Evolutionary conservation across 441 rosid species (phyloP).

Genomic region (Sinapis alba): DNA sequence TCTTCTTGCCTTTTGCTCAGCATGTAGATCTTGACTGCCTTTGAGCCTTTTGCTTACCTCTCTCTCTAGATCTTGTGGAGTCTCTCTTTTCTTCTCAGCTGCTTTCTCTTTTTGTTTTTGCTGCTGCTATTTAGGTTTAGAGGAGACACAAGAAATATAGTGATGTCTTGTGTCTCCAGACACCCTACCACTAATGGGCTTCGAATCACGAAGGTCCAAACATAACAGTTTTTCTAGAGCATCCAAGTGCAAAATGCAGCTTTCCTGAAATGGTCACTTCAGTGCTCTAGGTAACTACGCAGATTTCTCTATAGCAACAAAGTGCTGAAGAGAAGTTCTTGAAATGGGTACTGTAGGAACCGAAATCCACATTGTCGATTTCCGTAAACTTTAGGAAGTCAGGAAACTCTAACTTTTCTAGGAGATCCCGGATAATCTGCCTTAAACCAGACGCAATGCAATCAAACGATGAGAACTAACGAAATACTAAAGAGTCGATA

Average conservation of each 20-base stretch:
- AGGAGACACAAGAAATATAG: neutral
- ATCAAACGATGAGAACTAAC: no score
- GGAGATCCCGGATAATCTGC: no score
- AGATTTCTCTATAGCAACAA: neutral
- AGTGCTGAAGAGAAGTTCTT: neutral
- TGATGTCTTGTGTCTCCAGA: neutral
- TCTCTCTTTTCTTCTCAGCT: neutral
- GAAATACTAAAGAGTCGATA: no score
- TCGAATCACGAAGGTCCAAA: neutral
- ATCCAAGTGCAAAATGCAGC: neutral
- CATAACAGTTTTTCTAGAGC: neutral
- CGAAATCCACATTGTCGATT: no score
- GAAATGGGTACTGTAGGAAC: no score
- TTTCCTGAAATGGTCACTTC: neutral
- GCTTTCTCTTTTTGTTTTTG: no score
- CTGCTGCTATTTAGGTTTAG: neutral
- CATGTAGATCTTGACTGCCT: neutral
- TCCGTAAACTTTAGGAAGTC: no score
- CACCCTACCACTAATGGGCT: neutral
- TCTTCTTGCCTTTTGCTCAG: neutral
- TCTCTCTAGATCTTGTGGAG: neutral
- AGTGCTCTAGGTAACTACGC: neutral
- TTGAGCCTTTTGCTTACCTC: neutral
- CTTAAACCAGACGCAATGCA: no score
- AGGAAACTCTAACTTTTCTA: no score